phyloP scores from a whole-genome alignment of 1,139 yeast species.

The Suhomyces kunorum region DNA sequence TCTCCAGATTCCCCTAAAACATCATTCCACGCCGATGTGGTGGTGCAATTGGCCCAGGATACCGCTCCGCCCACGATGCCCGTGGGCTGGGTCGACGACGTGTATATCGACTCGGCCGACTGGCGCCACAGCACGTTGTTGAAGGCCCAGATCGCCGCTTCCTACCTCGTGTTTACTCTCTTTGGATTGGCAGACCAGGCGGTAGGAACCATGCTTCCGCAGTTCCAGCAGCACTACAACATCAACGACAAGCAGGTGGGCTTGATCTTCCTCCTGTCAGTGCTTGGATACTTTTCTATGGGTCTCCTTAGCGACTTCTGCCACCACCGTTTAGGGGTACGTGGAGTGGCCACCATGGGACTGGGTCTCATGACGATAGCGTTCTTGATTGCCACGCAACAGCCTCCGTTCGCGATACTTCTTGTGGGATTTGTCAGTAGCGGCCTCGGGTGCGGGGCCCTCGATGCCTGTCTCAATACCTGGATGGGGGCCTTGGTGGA shows the following conservation, averaged over 20 bases:
- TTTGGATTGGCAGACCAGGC: slow-evolving; percentile 62
- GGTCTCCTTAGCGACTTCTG: slow-evolving; percentile 37
- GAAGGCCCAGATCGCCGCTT: slow-evolving; percentile 41
- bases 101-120: slow-evolving; percentile 39
- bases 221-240: slow-evolving; percentile 44
- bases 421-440: slow-evolving; percentile 38
- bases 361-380: slow-evolving; percentile 32
- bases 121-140: slow-evolving; percentile 41
- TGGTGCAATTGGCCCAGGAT: background rate
- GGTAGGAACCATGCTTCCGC: slow-evolving; percentile 56
- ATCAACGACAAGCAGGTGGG: slow-evolving; percentile 45
- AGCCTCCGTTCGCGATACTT: slow-evolving; percentile 42
- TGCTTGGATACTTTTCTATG: slow-evolving; percentile 43
- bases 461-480: slow-evolving; percentile 62
- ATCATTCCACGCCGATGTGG: background rate
- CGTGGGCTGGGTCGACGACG: slow-evolving; percentile 8
- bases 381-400: slow-evolving; percentile 28
- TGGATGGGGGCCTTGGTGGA: slow-evolving; percentile 58
- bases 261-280: slow-evolving; percentile 35
- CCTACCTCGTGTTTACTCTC: slow-evolving; percentile 41
- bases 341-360: slow-evolving; percentile 42
- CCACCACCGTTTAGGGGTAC: slow-evolving; percentile 37
- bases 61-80: background rate
- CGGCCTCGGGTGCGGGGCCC: slow-evolving; percentile 62
- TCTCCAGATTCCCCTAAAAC: background rate